Evolutionary conservation across 495 filamentous ascomycete genomes (phyloP).

Genomic region (Penicillium goetzii): DNA sequence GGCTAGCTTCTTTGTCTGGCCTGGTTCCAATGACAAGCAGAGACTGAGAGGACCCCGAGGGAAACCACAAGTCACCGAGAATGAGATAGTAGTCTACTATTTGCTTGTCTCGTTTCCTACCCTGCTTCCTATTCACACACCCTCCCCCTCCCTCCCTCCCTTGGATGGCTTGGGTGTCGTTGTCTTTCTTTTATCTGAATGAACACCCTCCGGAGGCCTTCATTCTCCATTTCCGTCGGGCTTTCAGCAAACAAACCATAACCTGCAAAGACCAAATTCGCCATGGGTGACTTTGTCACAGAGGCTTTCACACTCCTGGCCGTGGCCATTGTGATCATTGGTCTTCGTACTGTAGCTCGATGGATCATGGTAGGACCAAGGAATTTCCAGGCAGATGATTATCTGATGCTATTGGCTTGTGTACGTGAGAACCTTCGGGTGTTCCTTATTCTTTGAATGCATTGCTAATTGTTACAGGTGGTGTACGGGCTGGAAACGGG

Average conservation of each 20-base stretch:
- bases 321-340: conserved; percentile 53
- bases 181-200: conserved; percentile 31
- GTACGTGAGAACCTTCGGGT: conserved; percentile 37
- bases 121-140: not conserved
- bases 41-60: conserved; percentile 7
- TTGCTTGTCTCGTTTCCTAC: conserved; percentile 10
- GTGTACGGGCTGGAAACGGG: conserved; percentile 47
- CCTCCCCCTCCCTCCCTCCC: not conserved
- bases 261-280: not conserved
- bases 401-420: conserved; percentile 60
- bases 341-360: conserved; percentile 52
- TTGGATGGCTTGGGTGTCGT: conserved; percentile 10
- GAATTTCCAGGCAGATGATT: conserved; percentile 60
- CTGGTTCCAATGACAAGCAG: conserved; percentile 34
- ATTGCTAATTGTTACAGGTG: conserved; percentile 27
- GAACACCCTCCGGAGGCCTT: conserved; percentile 16
- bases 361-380: conserved; percentile 54
- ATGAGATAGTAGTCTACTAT: not conserved
- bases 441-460: not conserved
- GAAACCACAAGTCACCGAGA: conserved; percentile 9
- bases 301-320: conserved; percentile 59
- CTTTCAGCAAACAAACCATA: conserved; percentile 7
- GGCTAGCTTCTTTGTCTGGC: conserved; percentile 29
- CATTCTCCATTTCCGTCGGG: not conserved
- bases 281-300: conserved; percentile 43